phyloP scores from a whole-genome alignment of 306 rosid genomes.

The Macrotyloma uniflorum region DNA sequence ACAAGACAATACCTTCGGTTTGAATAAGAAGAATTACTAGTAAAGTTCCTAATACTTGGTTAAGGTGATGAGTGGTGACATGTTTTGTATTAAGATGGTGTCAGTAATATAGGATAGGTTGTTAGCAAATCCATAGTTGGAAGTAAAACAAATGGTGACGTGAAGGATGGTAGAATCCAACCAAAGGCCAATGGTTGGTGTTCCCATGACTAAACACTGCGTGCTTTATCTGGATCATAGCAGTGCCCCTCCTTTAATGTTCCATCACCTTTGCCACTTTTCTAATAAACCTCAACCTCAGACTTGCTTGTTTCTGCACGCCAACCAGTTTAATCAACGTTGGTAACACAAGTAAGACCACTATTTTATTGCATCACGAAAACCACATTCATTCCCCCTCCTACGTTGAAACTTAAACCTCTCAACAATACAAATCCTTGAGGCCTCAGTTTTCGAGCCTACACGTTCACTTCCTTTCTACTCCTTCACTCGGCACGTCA shows the following conservation, averaged over 20 bases:
- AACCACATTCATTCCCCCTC: conserved; percentile 68
- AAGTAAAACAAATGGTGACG: background rate
- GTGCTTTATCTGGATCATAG: conserved; percentile 62
- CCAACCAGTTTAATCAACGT: conserved; percentile 32
- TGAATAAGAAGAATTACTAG: background rate
- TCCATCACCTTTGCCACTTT: conserved; percentile 56
- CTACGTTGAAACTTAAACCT: background rate
- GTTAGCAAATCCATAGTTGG: too few relatives aligned
- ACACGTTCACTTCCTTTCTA: conserved; percentile 62
- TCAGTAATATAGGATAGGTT: too few relatives aligned
- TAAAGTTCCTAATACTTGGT: too few relatives aligned
- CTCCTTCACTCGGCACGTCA: conserved; percentile 39
- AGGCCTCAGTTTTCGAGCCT: conserved; percentile 67
- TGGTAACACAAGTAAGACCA: conserved; percentile 25
- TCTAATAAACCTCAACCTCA: conserved; percentile 38
- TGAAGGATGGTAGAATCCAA: background rate
- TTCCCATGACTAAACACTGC: background rate
- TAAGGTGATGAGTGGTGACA: too few relatives aligned
- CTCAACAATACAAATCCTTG: conserved; percentile 49
- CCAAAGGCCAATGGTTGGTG: background rate
- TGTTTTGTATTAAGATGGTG: too few relatives aligned
- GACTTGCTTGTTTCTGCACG: conserved; percentile 24
- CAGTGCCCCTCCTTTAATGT: conserved; percentile 70
- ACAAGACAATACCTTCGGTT: background rate
- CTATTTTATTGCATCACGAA: conserved; percentile 32